phyloP scores from a whole-genome alignment of 805 yeast genomes.

The Pichia pseudocactophila region DNA sequence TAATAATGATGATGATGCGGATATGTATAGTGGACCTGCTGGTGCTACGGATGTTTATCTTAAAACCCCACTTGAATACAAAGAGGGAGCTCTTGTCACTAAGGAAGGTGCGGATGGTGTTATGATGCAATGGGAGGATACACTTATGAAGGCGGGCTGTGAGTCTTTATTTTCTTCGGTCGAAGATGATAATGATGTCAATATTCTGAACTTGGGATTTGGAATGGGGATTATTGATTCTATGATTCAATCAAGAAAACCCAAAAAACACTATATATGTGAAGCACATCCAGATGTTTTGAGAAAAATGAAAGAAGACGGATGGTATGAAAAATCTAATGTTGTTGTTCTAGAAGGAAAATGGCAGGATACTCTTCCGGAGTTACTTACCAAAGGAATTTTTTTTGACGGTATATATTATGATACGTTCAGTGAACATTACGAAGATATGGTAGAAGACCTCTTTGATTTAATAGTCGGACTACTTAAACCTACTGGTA shows the following conservation, averaged over 20 bases:
- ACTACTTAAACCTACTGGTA: conserved; percentile 69
- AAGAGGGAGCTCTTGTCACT: conserved; percentile 62
- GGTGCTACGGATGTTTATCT: conserved; percentile 57
- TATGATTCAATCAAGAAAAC: conserved; percentile 51
- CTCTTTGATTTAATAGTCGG: conserved; percentile 79
- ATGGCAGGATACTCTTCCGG: conserved; percentile 81
- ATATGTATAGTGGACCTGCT: conserved; percentile 43
- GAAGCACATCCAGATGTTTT: conserved; percentile 95
- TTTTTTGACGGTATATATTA: conserved; percentile 88
- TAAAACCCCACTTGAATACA: conserved; percentile 56
- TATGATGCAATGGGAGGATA: conserved; percentile 95
- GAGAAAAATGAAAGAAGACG: conserved; percentile 53
- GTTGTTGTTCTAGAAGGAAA: conserved; percentile 79
- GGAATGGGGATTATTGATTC: conserved; percentile 95
- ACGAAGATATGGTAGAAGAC: conserved; percentile 71
- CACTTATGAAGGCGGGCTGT: conserved; percentile 74
- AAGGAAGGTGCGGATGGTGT: conserved; percentile 76
- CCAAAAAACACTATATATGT: conserved; percentile 72
- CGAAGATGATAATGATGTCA: conserved; percentile 29
- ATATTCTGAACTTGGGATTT: conserved; percentile 79
- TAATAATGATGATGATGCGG: conserved; percentile 19
- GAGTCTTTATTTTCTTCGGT: conserved; percentile 52
- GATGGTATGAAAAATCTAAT: conserved; percentile 71
- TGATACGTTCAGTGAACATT: conserved; percentile 91
- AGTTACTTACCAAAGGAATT: conserved; percentile 52